Conservation (phyloP, 257 asterid genomes). For the Ligustrum vulgare region DNA sequence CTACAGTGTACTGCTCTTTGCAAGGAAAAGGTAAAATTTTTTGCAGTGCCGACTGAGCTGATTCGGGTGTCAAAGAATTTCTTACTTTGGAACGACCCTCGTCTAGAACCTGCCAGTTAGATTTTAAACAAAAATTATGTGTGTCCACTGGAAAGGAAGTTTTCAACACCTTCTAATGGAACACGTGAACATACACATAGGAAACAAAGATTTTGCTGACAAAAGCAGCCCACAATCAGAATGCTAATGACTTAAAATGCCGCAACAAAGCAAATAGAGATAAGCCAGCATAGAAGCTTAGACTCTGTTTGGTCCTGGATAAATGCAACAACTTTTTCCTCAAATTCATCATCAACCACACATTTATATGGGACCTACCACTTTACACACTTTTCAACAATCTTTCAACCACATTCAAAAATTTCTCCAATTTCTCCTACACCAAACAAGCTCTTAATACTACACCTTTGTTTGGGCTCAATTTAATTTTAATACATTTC, state of each 20-base stretch:
- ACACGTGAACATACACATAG: neutral
- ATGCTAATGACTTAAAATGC: neutral
- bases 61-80: conserved; percentile 52
- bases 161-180: neutral
- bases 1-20: conserved; percentile 81
- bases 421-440: too few relatives aligned
- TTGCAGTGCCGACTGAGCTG: conserved; percentile 74
- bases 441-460: too few relatives aligned
- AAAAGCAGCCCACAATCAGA: neutral
- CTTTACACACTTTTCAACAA: too few relatives aligned
- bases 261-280: conserved; percentile 1
- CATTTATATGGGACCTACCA: too few relatives aligned
- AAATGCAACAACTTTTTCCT: too few relatives aligned
- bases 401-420: too few relatives aligned
- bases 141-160: neutral
- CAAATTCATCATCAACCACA: too few relatives aligned
- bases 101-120: conserved; percentile 63
- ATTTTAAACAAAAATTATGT: conserved; percentile 22
- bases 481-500: too few relatives aligned
- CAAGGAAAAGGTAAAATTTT: conserved; percentile 85
- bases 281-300: neutral
- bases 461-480: too few relatives aligned
- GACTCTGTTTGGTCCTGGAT: neutral
- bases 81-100: conserved; percentile 72
- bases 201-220: neutral